Evolutionary conservation across 768 basidiomycete genomes (phyloP).

Genomic region (Rubroboletus satanas): DNA sequence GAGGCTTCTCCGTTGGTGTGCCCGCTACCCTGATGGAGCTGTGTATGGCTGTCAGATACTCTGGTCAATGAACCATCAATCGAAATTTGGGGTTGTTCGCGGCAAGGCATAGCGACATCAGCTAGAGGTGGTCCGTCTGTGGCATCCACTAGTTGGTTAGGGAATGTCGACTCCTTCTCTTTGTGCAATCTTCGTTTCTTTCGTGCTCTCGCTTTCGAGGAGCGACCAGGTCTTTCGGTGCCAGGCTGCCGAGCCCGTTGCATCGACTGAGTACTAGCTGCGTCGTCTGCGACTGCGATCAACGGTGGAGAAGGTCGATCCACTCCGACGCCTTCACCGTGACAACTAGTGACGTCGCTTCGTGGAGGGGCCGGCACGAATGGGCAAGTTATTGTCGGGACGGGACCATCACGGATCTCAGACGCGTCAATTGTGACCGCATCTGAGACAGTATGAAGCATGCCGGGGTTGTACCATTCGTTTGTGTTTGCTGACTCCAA

Average conservation of each 20-base stretch:
- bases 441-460: constrained; percentile 12
- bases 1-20: background rate
- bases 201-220: constrained; percentile 1
- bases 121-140: background rate
- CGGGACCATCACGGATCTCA: background rate
- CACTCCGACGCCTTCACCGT: background rate
- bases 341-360: background rate
- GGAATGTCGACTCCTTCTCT: background rate
- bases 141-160: background rate
- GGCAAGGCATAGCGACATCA: background rate
- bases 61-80: background rate
- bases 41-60: background rate
- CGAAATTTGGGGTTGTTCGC: constrained; percentile 3
- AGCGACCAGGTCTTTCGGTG: background rate
- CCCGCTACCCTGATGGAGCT: background rate
- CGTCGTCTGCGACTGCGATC: background rate
- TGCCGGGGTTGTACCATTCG: constrained; percentile 26
- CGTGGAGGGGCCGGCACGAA: background rate
- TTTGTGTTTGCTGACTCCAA: constrained; percentile 13
- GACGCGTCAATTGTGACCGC: constrained; percentile 7
- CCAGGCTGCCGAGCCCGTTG: background rate
- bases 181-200: constrained; percentile 16
- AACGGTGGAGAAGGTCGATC: background rate
- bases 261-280: background rate
- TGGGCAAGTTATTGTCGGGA: background rate